Conservation (phyloP, 176 grass and related monocot species). For the Musa schizocarpa region DNA sequence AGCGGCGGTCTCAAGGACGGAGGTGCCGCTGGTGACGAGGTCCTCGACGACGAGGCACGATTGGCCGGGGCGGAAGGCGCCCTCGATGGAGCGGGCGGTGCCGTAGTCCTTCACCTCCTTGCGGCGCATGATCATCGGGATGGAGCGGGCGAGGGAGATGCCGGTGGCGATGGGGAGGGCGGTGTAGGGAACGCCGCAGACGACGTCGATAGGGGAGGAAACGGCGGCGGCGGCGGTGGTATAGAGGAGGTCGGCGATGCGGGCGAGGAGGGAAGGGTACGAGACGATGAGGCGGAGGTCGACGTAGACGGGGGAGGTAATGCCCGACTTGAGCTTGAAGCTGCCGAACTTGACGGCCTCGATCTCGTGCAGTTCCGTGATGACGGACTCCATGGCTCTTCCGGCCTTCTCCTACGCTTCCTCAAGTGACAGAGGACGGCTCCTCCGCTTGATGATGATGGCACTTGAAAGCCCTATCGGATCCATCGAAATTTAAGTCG, state of each 20-base stretch:
- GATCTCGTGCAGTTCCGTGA: conserved; percentile 80
- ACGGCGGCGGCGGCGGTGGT: conserved; percentile 23
- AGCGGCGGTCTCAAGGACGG: conserved; percentile 65
- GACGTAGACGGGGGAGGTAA: conserved; percentile 94
- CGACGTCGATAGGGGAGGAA: conserved; percentile 47
- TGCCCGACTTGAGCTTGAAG: conserved; percentile 93
- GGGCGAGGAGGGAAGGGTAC: conserved; percentile 58
- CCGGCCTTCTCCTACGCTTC: background rate
- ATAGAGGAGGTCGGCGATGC: conserved; percentile 55
- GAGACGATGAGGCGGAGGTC: conserved; percentile 90
- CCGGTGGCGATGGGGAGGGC: conserved; percentile 83
- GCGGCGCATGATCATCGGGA: conserved; percentile 96
- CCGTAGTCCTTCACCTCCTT: conserved; percentile 90
- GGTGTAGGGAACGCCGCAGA: conserved; percentile 92
- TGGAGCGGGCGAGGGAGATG: conserved; percentile 41
- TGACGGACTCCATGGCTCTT: conserved; percentile 35
- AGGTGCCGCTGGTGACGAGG: conserved; percentile 83
- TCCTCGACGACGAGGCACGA: conserved; percentile 79
- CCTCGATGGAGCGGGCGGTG: conserved; percentile 86
- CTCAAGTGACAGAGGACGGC: background rate
- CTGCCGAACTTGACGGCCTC: conserved; percentile 73
- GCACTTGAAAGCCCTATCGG: too few relatives aligned
- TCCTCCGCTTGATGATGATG: too few relatives aligned
- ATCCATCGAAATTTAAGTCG: too few relatives aligned
- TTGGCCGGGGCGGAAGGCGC: conserved; percentile 37